These are phyloP conservation scores for Podosphaera leucotricha DNA, from an alignment of 2,329 filamentous ascomycete genomes.

Conservation along the genomic window DNA sequence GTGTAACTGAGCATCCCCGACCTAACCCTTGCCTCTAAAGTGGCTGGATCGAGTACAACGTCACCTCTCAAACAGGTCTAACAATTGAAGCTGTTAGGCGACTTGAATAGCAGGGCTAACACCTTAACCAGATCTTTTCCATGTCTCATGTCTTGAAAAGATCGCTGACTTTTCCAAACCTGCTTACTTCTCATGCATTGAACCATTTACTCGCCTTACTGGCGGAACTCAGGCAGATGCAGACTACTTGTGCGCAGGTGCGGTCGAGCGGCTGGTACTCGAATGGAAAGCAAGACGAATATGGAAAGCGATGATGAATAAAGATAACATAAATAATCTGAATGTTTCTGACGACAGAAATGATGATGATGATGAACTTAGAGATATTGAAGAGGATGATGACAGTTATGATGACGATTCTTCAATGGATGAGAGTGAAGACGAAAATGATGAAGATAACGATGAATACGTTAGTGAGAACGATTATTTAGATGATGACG, in stretches of 20 bases:
- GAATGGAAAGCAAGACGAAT: slow-evolving; percentile 1
- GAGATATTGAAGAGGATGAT: neutral
- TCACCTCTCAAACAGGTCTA: neutral
- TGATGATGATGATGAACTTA: neutral
- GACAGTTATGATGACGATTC: neutral
- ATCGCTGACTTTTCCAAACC: neutral
- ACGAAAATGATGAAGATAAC: neutral
- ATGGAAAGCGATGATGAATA: neutral
- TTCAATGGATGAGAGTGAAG: too few species aligned
- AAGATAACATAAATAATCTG: neutral
- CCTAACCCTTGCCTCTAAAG: neutral
- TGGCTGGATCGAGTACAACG: neutral
- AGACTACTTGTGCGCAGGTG: neutral
- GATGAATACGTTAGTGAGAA: neutral
- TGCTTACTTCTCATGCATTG: neutral
- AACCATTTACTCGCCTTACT: neutral
- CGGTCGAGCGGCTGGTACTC: neutral
- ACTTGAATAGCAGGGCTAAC: neutral
- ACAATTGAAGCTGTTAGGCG: neutral
- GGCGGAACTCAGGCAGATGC: neutral
- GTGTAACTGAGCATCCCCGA: neutral
- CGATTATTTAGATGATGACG: neutral
- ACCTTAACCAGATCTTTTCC: neutral
- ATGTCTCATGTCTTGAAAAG: slow-evolving; percentile 1
- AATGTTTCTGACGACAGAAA: neutral